Conservation (phyloP, 305 asterid genomes). For the Fraxinus platypoda region DNA sequence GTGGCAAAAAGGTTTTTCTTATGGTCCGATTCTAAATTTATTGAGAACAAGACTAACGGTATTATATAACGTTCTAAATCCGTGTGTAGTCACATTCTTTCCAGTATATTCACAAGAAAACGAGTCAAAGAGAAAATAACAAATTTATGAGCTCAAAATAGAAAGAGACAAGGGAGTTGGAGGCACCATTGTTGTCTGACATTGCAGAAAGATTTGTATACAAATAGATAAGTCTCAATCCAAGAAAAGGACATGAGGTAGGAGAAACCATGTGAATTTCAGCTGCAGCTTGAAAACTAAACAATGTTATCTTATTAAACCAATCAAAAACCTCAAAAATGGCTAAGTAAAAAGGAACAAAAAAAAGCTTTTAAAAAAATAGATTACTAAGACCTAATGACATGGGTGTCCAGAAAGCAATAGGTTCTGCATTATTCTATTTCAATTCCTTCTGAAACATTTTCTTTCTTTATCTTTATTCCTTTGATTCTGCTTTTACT, state of each 20-base stretch:
- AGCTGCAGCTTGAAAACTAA: constrained; percentile 16
- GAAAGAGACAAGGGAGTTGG: background rate
- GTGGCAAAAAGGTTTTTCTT: too few relatives aligned
- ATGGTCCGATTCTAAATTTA: background rate
- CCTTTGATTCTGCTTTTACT: constrained; percentile 20
- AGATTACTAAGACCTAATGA: constrained; percentile 13
- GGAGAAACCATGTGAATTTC: constrained; percentile 32
- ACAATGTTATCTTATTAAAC: constrained; percentile 13
- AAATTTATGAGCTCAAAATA: background rate
- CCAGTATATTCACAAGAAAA: background rate
- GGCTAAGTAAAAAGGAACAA: constrained; percentile 29
- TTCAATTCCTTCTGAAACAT: constrained; percentile 26
- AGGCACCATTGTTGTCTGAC: constrained; percentile 1
- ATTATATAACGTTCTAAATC: background rate
- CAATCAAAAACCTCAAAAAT: background rate
- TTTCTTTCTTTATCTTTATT: constrained; percentile 19
- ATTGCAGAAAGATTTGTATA: constrained; percentile 36
- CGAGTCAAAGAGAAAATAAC: background rate
- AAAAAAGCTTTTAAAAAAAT: constrained; percentile 11
- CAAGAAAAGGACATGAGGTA: constrained; percentile 31
- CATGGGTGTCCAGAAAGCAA: constrained; percentile 34
- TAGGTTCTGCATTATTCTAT: constrained; percentile 26
- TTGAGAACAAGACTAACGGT: background rate
- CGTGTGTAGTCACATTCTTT: background rate
- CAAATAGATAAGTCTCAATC: constrained; percentile 28